Percentiles rank a stretch among this genome's conserved stretches.
These are phyloP conservation scores for Babesia sp. DNA, from an alignment of 169 alveolate genomes.

Conservation along the genomic window DNA sequence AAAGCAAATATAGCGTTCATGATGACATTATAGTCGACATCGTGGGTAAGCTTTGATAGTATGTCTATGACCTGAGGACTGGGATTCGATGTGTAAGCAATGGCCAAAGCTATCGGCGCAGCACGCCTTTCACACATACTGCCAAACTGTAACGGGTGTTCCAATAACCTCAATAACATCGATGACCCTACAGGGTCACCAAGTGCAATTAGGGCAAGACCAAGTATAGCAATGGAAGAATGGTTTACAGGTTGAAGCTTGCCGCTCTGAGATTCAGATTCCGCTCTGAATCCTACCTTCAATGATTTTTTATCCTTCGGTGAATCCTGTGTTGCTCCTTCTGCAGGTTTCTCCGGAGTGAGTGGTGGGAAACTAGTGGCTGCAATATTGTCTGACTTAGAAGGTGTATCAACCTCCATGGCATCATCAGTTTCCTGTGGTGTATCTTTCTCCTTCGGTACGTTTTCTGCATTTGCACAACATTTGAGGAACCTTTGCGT, in stretches of 20 bases:
- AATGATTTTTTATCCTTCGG: neutral
- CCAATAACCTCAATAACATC: slow-evolving; percentile 84
- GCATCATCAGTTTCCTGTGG: slow-evolving; percentile 18
- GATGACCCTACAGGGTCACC: slow-evolving; percentile 95
- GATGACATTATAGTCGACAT: slow-evolving; percentile 93
- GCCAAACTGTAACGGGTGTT: slow-evolving; percentile 74
- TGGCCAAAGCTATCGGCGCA: slow-evolving; percentile 97
- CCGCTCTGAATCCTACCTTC: slow-evolving; percentile 25
- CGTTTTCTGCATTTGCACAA: slow-evolving; percentile 8
- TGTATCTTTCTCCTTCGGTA: slow-evolving; percentile 14
- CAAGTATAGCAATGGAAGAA: slow-evolving; percentile 85
- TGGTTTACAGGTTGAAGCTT: slow-evolving; percentile 71
- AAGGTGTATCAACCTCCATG: slow-evolving; percentile 43
- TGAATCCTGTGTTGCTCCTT: neutral
- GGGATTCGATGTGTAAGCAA: slow-evolving; percentile 93
- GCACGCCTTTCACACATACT: slow-evolving; percentile 89
- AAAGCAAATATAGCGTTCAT: slow-evolving; percentile 93
- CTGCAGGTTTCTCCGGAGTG: neutral
- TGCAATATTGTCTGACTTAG: slow-evolving; percentile 10
- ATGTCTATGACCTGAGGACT: slow-evolving; percentile 86
- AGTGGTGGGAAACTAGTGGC: slow-evolving; percentile 11
- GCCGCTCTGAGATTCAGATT: slow-evolving; percentile 59
- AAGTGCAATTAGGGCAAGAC: slow-evolving; percentile 91
- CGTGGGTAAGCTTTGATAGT: slow-evolving; percentile 95
- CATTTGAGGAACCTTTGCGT: slow-evolving; percentile 91